These are phyloP conservation scores for Phytophthora chlamydospora DNA, from an alignment of 352 stramenopile genomes.

Conservation along the genomic window DNA sequence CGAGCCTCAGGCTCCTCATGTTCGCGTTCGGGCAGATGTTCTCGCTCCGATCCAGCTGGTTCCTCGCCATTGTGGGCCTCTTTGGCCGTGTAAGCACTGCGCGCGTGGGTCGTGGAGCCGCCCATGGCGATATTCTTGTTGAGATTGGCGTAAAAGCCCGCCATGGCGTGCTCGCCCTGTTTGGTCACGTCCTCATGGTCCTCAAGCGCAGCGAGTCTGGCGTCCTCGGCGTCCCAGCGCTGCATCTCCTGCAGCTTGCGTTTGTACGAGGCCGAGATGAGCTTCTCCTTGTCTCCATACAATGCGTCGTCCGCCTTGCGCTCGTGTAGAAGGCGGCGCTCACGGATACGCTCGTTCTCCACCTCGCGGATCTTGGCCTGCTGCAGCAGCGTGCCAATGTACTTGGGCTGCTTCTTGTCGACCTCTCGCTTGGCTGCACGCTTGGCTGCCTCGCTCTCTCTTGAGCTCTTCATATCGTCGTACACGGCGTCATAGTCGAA, in stretches of 20 bases:
- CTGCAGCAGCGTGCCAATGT: conserved; percentile 90
- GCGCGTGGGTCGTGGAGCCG: conserved; percentile 65
- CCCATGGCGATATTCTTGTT: conserved; percentile 94
- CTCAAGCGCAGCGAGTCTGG: conserved; percentile 65
- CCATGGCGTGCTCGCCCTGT: conserved; percentile 76
- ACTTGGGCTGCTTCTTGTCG: conserved; percentile 85
- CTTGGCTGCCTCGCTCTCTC: conserved; percentile 42
- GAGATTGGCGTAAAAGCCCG: conserved; percentile 91
- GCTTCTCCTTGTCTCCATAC: conserved; percentile 90
- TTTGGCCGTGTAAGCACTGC: conserved; percentile 84
- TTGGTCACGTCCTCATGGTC: conserved; percentile 80
- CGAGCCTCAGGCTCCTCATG: conserved; percentile 14
- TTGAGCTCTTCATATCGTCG: conserved; percentile 76
- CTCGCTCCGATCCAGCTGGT: conserved; percentile 12
- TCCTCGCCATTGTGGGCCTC: conserved; percentile 15
- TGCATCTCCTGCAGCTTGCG: conserved; percentile 90
- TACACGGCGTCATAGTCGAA: conserved; percentile 94
- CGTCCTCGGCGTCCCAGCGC: conserved; percentile 87
- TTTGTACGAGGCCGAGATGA: conserved; percentile 93
- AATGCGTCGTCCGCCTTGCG: conserved; percentile 80
- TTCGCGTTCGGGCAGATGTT: background rate
- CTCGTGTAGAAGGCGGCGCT: conserved; percentile 87
- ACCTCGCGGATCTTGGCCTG: conserved; percentile 91
- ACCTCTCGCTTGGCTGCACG: conserved; percentile 54
- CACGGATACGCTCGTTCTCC: conserved; percentile 89